Conservation (phyloP, 352 stramenopile genomes). For the Phytophthora pluvialis region DNA sequence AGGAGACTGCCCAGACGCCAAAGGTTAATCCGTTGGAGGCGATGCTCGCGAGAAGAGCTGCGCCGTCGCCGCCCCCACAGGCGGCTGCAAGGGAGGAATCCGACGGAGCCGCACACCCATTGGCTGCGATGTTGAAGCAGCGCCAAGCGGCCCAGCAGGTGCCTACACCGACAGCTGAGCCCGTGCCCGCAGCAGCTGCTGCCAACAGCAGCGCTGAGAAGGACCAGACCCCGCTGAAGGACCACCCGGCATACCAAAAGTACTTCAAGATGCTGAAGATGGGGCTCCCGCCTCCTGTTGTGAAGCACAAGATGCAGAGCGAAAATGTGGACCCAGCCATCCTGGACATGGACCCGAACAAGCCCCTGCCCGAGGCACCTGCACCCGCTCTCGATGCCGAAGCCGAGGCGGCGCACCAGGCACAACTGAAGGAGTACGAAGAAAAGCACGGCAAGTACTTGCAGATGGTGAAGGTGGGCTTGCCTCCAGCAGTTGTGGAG, state of each 20-base stretch:
- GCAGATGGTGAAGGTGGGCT: conserved; percentile 83
- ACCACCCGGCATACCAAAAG: conserved; percentile 70
- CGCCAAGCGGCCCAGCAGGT: conserved; percentile 27
- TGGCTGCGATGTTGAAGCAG: conserved; percentile 55
- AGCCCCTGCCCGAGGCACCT: conserved; percentile 43
- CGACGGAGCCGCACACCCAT: conserved; percentile 25
- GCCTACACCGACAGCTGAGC: conserved; percentile 7
- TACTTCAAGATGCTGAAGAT: conserved; percentile 90
- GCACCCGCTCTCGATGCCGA: conserved; percentile 36
- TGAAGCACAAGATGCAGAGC: conserved; percentile 81
- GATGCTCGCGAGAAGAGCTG: conserved; percentile 48
- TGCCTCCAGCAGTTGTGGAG: conserved; percentile 69
- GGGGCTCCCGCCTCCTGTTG: conserved; percentile 61
- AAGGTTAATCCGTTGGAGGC: conserved; percentile 50
- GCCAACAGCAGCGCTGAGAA: conserved; percentile 16
- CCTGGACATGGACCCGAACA: conserved; percentile 69
- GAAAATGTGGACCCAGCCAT: conserved; percentile 68
- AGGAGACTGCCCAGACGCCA: conserved; percentile 12
- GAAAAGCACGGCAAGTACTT: conserved; percentile 73
- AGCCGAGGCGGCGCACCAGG: conserved; percentile 56
- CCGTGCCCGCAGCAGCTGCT: conserved; percentile 4
- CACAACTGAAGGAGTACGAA: conserved; percentile 66
- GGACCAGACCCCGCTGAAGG: conserved; percentile 54
- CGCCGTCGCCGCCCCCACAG: conserved; percentile 5
- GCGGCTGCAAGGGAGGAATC: conserved; percentile 11